Evolutionary conservation across 306 rosid genomes (phyloP).

Genomic region (Geum urbanum): DNA sequence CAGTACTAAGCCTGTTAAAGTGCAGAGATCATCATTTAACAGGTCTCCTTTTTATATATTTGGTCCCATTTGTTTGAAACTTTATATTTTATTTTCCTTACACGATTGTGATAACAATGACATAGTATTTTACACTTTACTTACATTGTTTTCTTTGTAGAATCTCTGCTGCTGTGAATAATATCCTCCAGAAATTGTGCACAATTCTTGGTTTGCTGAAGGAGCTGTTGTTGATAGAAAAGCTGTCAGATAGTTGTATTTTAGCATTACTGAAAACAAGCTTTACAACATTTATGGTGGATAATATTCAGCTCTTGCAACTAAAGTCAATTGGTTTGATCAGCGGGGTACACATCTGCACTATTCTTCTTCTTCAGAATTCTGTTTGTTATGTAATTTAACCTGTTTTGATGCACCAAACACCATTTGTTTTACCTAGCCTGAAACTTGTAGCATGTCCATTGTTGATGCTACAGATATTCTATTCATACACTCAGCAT

Average conservation of each 20-base stretch:
- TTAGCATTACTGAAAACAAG: constrained; percentile 89
- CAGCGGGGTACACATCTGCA: constrained; percentile 63
- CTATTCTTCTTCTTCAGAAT: constrained; percentile 21
- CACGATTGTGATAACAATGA: constrained; percentile 11
- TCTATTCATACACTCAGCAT: constrained; percentile 77
- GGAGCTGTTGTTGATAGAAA: constrained; percentile 88
- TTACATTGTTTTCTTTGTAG: constrained; percentile 41
- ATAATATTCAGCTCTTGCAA: constrained; percentile 92
- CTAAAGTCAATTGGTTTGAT: constrained; percentile 87
- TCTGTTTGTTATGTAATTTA: constrained; percentile 15
- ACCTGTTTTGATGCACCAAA: not conserved
- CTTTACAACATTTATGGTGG: constrained; percentile 86
- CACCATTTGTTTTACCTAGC: not conserved
- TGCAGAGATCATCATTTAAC: constrained; percentile 62
- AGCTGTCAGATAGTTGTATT: constrained; percentile 92
- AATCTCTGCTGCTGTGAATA: constrained; percentile 74
- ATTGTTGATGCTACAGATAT: constrained; percentile 65
- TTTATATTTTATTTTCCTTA: not conserved
- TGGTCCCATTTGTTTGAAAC: constrained; percentile 10
- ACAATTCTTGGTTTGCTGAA: constrained; percentile 82
- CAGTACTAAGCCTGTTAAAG: constrained; percentile 52
- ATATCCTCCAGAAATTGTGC: constrained; percentile 93
- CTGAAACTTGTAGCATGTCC: constrained; percentile 18
- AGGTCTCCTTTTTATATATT: constrained; percentile 46
- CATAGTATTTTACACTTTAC: constrained; percentile 26